Conservation (phyloP, 805 yeast species). For the Yamadazyma philogaea region DNA sequence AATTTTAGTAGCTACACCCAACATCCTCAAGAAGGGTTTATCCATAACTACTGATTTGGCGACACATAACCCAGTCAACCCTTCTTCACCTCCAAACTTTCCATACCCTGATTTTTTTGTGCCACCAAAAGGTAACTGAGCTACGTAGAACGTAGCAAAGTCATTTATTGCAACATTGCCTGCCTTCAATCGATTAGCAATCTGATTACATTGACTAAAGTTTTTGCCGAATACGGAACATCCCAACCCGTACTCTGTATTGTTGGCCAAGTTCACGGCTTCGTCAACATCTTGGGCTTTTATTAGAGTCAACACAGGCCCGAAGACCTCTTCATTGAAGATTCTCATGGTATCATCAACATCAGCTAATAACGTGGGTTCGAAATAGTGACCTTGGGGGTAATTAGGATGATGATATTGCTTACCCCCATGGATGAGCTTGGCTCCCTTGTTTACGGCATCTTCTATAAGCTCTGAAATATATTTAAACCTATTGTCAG, state of each 20-base stretch:
- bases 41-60: slow-evolving; percentile 88
- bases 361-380: slow-evolving; percentile 83
- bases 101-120: slow-evolving; percentile 92
- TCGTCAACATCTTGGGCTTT: slow-evolving; percentile 63
- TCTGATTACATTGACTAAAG: slow-evolving; percentile 53
- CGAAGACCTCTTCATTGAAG: slow-evolving; percentile 90
- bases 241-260: slow-evolving; percentile 87
- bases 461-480: slow-evolving; percentile 66
- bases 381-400: slow-evolving; percentile 92
- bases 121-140: slow-evolving; percentile 98
- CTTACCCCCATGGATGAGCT: slow-evolving; percentile 74
- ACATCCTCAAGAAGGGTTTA: slow-evolving; percentile 56
- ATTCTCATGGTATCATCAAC: slow-evolving; percentile 72
- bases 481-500: slow-evolving; percentile 66
- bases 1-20: slow-evolving; percentile 68
- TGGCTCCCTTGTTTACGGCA: slow-evolving; percentile 82
- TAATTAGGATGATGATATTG: slow-evolving; percentile 83
- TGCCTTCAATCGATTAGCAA: slow-evolving; percentile 62
- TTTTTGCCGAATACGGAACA: slow-evolving; percentile 80
- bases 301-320: slow-evolving; percentile 82
- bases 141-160: slow-evolving; percentile 93
- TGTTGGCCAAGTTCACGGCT: slow-evolving; percentile 75
- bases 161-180: slow-evolving; percentile 98
- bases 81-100: slow-evolving; percentile 97
- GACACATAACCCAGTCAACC: slow-evolving; percentile 82